Percentiles rank a stretch among this genome's conserved stretches.
These are phyloP conservation scores for Mycena venus DNA, from an alignment of 768 basidiomycete genomes.

Conservation along the genomic window DNA sequence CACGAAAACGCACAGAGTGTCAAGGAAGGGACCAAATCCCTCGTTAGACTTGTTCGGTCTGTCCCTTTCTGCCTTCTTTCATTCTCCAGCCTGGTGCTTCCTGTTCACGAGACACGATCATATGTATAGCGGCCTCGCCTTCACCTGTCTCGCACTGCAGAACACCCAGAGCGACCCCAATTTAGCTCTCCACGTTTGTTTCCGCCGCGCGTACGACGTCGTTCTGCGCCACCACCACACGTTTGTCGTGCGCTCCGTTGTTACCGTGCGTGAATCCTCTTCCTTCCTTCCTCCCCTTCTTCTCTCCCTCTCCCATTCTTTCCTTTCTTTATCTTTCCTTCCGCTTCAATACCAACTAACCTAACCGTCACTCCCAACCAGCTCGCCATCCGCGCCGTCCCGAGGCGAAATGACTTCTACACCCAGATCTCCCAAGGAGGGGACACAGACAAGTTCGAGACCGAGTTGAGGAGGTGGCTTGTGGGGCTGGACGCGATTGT, in stretches of 20 bases:
- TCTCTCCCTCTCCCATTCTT: constrained; percentile 7
- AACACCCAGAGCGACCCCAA: constrained; percentile 69
- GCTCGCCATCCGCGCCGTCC: constrained; percentile 73
- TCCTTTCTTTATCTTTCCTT: too few relatives aligned
- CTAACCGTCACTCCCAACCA: too few relatives aligned
- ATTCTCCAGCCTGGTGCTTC: constrained; percentile 20
- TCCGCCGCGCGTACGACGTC: constrained; percentile 78
- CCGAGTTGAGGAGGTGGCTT: constrained; percentile 72
- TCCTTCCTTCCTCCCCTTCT: constrained; percentile 22
- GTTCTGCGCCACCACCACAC: constrained; percentile 77
- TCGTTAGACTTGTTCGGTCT: constrained; percentile 77
- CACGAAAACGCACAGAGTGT: constrained; percentile 59
- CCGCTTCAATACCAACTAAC: too few relatives aligned
- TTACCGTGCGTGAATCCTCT: constrained; percentile 59
- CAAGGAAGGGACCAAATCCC: constrained; percentile 69
- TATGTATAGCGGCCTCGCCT: constrained; percentile 76
- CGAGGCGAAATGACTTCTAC: constrained; percentile 74
- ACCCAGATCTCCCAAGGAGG: constrained; percentile 71
- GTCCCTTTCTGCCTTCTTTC: constrained; percentile 36
- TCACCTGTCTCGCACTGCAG: constrained; percentile 77
- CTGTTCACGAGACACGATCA: neutral
- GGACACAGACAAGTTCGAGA: constrained; percentile 65
- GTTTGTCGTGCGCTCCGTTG: constrained; percentile 75
- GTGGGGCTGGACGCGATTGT: constrained; percentile 68
- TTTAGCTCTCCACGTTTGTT: constrained; percentile 74